These are phyloP conservation scores for Hammondia hammondi DNA, from an alignment of 169 alveolate genomes.

Conservation along the genomic window DNA sequence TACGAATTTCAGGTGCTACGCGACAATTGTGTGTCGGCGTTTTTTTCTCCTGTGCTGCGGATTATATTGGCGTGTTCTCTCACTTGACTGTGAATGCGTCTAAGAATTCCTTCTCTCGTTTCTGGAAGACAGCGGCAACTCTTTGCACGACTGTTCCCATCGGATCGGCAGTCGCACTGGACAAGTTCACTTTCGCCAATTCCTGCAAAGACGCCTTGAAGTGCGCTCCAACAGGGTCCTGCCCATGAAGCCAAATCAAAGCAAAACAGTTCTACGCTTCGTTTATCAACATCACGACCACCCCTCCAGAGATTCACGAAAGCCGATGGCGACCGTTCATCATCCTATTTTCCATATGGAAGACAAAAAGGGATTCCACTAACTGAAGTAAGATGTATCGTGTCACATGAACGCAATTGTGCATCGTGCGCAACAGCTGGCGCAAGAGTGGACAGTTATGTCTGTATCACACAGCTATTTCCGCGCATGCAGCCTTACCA, in stretches of 20 bases:
- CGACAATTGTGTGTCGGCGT: too few relatives aligned
- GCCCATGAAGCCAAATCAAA: neutral
- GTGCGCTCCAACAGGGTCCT: conserved; percentile 74
- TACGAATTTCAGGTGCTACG: too few relatives aligned
- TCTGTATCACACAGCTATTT: too few relatives aligned
- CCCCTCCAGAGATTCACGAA: too few relatives aligned
- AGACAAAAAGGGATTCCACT: too few relatives aligned
- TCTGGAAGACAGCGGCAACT: conserved; percentile 71
- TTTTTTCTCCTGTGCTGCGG: too few relatives aligned
- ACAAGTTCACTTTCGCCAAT: conserved; percentile 45
- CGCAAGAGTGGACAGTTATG: neutral
- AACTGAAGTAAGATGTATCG: too few relatives aligned
- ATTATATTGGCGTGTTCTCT: too few relatives aligned
- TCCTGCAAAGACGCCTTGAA: conserved; percentile 66
- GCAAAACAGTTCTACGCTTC: neutral
- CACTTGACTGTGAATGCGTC: conserved; percentile 71
- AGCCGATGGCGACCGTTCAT: too few relatives aligned
- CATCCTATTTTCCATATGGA: too few relatives aligned
- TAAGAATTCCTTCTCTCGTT: conserved; percentile 69
- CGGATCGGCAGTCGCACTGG: conserved; percentile 11
- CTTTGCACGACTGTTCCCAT: conserved; percentile 57
- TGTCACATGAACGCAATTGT: neutral
- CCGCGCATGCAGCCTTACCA: conserved; percentile 13
- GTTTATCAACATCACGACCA: neutral
- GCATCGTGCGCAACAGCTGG: neutral